Evolutionary conservation across 83 land plant genomes (phyloP), one percentile per base, ranked within the genome.

Genomic region (Thuja plicata): DNA sequence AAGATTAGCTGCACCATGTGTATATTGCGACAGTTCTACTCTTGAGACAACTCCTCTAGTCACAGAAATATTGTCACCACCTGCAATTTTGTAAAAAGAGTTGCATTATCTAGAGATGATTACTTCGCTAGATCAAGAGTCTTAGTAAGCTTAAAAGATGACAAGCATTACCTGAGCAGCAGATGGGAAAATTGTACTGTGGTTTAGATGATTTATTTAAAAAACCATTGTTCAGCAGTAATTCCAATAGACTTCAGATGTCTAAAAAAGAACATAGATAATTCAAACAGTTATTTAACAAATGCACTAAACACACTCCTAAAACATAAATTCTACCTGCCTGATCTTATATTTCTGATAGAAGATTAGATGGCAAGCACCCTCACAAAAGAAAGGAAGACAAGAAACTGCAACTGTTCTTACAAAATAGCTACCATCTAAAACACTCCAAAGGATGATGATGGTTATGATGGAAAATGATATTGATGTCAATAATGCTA

Each of bases 11-110:
- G 97, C 98, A 80, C 99, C 98, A 91, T 97, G 99, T 24, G 95
- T 97, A 91, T 97, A 97, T 82, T 96, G 99, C 87, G 96, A 94
- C 32, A 94, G 96, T 88, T 97, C 99, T 40, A 97, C 97, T 82
- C 99, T 91, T 27, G 99, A 97, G 37, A 97, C 99, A 80, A 97
- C 99, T 19, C 99, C 99, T 88, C 95, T 95, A 0, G 98, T 97
- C 57, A 97, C 97, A 90, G 98, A 97, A 38, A 97, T 97, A 86
- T 95, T 97, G 88, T 97, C 99, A 13, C 99, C 99, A 35, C 99
- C 99, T 97, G 92, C 84, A 90, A 74, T 38, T 66, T 32, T 40
- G 30, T 46, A 45, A 45, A 41, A 13, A 82, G 46, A 46, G 66
- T 83, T 87, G 48, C 30, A 34, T 70, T 54, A 35, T 46, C 17